Conservation (phyloP, 306 rosid species). For the Oemleria cerasiformis region DNA sequence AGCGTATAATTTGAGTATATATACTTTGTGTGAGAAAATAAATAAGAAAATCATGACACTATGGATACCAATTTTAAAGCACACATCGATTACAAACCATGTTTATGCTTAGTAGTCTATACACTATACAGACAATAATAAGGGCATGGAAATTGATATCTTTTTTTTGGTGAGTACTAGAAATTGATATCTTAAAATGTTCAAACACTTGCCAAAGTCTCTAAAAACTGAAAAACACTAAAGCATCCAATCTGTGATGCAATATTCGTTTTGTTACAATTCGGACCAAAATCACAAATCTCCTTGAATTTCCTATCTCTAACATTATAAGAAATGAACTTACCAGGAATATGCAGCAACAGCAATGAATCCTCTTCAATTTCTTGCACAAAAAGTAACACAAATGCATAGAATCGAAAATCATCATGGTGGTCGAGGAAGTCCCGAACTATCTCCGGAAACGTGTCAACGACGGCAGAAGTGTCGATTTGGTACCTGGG, state of each 20-base stretch:
- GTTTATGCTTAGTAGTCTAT: too few species aligned
- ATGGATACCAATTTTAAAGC: too few species aligned
- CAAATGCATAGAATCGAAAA: constrained; percentile 6
- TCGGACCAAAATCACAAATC: constrained; percentile 8
- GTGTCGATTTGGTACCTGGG: constrained; percentile 30
- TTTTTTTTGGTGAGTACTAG: too few species aligned
- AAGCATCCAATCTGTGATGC: constrained; percentile 13
- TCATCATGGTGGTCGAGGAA: neutral
- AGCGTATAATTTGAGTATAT: too few species aligned
- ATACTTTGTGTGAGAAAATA: too few species aligned
- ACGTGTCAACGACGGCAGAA: neutral
- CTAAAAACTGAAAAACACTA: constrained; percentile 16
- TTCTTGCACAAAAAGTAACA: constrained; percentile 18
- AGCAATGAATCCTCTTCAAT: constrained; percentile 19
- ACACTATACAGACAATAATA: too few species aligned
- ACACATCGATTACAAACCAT: too few species aligned
- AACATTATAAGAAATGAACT: constrained; percentile 19
- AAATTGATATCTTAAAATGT: too few species aligned
- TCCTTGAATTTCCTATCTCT: constrained; percentile 12
- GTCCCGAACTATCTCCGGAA: constrained; percentile 19
- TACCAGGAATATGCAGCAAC: constrained; percentile 30
- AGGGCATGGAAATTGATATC: neutral
- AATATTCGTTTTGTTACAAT: neutral
- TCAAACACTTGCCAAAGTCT: constrained; percentile 20
- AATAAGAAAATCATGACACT: too few species aligned